Percentiles rank a stretch among this genome's conserved stretches.
These are phyloP conservation scores for Rosa hybrid DNA, from an alignment of 331 rosid genomes.

Conservation along the genomic window DNA sequence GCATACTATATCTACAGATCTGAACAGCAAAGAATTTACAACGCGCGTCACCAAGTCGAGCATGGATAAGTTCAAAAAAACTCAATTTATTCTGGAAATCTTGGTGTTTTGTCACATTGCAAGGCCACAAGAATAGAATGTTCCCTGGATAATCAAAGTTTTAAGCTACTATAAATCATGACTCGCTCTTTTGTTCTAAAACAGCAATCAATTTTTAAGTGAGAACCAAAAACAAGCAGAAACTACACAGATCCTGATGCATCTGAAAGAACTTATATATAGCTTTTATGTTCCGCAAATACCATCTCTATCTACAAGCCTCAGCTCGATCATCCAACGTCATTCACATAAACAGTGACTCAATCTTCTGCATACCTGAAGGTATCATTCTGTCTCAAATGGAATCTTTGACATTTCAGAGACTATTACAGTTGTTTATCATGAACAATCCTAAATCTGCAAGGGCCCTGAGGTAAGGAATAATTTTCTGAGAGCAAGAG, in stretches of 20 bases:
- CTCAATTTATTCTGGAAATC: not conserved
- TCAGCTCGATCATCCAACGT: not conserved
- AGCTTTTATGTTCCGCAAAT: not conserved
- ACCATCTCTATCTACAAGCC: not conserved
- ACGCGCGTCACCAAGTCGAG: not conserved
- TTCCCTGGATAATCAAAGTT: not conserved
- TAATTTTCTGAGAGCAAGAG: not conserved
- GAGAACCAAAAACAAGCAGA: not conserved
- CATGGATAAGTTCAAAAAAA: not conserved
- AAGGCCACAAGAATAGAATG: not conserved
- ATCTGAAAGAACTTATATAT: not conserved
- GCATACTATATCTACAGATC: not conserved
- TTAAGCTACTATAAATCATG: not conserved
- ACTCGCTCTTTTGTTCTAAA: not conserved
- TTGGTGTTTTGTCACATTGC: not conserved
- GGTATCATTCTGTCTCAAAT: not conserved
- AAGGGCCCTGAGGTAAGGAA: not conserved
- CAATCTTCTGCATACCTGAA: not conserved
- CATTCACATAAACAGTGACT: not conserved
- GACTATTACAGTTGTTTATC: not conserved
- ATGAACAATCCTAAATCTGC: not conserved
- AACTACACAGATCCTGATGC: not conserved
- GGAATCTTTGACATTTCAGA: not conserved
- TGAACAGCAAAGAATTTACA: not conserved
- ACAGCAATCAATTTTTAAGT: not conserved